Percentiles rank a stretch among this genome's conserved stretches.
Evolutionary conservation across 139 green algal species (phyloP).

Genomic region (Pseudopediastrum boryanum): DNA sequence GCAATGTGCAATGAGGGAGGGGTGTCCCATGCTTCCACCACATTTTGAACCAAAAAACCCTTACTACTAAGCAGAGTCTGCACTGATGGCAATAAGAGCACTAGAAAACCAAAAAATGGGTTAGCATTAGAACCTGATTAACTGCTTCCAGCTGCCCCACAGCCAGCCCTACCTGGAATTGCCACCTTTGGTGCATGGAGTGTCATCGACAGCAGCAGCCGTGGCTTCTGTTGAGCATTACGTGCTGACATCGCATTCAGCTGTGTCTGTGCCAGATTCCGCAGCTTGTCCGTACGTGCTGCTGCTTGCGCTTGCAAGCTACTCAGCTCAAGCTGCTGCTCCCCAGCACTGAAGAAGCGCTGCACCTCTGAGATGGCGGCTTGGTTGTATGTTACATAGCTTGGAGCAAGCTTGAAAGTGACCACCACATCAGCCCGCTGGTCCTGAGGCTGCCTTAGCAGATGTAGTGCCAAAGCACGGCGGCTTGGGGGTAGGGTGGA

Average conservation of each 20-base stretch:
- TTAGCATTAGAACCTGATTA: too few relatives aligned
- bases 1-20: too few relatives aligned
- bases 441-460: constrained; percentile 78
- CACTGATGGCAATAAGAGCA: too few relatives aligned
- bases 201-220: constrained; percentile 64
- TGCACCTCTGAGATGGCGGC: constrained; percentile 61
- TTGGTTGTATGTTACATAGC: constrained; percentile 81
- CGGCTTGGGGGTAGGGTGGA: neutral
- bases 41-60: too few relatives aligned
- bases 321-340: constrained; percentile 31
- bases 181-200: constrained; percentile 89
- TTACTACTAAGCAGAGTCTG: too few relatives aligned
- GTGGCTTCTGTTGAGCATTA: constrained; percentile 49
- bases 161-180: constrained; percentile 19
- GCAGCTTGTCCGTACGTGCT: constrained; percentile 53
- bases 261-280: constrained; percentile 57
- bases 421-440: constrained; percentile 67
- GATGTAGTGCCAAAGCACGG: constrained; percentile 47
- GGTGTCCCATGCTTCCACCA: too few relatives aligned
- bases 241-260: constrained; percentile 47
- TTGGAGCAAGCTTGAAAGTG: constrained; percentile 66
- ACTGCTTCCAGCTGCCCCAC: neutral
- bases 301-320: constrained; percentile 50
- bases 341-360: constrained; percentile 70
- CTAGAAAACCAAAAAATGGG: too few relatives aligned